Evolutionary conservation across 768 basidiomycete genomes (phyloP), one percentile per base, ranked within the genome.

Genomic region (Psilocybe cyanescens): DNA sequence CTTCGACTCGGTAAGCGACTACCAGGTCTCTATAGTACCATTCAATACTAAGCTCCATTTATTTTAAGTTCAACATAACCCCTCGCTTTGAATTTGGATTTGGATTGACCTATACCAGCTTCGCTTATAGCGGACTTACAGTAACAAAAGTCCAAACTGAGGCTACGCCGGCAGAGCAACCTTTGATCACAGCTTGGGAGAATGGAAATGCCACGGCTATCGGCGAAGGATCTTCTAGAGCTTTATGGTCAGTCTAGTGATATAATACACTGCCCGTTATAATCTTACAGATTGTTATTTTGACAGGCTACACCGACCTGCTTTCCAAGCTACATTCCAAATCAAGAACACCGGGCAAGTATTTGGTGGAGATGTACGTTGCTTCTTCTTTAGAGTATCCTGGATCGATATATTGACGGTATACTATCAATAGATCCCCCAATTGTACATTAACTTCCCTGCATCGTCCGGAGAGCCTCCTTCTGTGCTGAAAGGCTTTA

Each of bases 41-140:
- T 16, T 50, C 33, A 7, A n/a, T 41, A 51, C 53, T 64, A 19
- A 35, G 14, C 33, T 37, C 72, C 31, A 74, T 31, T n/a, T 55
- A 35, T 14, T 14, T 57, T 31, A 35, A 89, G 84, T 77, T 84
- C 73, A 83, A 88, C 63, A 92, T 94, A 64, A 81, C 80, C 0
- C 93, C 93, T 3, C 90, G 91, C 39, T 94, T 86, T 68, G 92
- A 93, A 69, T 98, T 98, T 71, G 95, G 95, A 4, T 96, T 88
- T 70, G 95, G 95, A 0, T 72, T 96, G 69, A 91, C 88, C 58
- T 98, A 97, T 77, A 90, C 95, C 41, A 82, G 75, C 2, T 98
- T 96, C 72, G 74, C 82, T 33, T 96, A 94, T 72, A 85, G 80
- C 46, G 76, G 82, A 33, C 76, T 95, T 9, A 65, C 78, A 2